Base-by-base conservation (phyloP, 2,329 filamentous ascomycete genomes). In the Ascochyta rabiei region DNA sequence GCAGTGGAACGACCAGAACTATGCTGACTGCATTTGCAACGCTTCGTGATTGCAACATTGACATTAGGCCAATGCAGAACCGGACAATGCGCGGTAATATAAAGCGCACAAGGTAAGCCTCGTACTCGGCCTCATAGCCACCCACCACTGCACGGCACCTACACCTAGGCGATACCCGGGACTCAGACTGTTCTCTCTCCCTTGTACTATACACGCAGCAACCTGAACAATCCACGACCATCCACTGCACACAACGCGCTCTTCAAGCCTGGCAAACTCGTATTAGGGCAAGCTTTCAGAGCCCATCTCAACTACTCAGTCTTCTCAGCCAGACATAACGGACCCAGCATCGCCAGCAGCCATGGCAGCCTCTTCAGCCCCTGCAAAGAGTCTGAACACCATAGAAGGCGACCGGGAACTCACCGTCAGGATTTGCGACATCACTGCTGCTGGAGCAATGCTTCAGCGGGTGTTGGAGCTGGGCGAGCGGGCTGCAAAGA, bases 1-100 rank as follows among this genome's bases (percentile, higher is more conserved):
- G 47, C 53, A 51, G 47, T 48, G 47, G 43, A 56, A 55, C 43
- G 48, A 51, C 53, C 43, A 35, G 43, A 46, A 19, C 15, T 31
- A 4, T 31, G 26, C 15, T 35, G 21, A 23, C 23, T 34, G 19
- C 9, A 13, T 12, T 15, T 13, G 8, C 2, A 12, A 23, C n/a
- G 3, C n/a, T 13, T 21, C 13, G 26, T 44, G 26, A 35, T 6
- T 10, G 15, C n/a, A 23, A n/a, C 18, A 9, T 6, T 19, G 6
- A 18, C 16, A 8, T n/a, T 6, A 26, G 12, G 40, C n/a, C 9
- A 13, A 42, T 19, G 15, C 35, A 6, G 4, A 40, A 6, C 15
- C 6, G 15, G 28, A 38, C 21, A 19, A n/a, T 18, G 18, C 35
- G 3, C 16, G 9, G 1, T 3, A 10, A 21, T 31, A 13, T 5